Evolutionary conservation across 1,284 basidiomycete species (phyloP), one percentile per base, ranked within the genome.

Genomic region (Ceratobasidium papillatum): DNA sequence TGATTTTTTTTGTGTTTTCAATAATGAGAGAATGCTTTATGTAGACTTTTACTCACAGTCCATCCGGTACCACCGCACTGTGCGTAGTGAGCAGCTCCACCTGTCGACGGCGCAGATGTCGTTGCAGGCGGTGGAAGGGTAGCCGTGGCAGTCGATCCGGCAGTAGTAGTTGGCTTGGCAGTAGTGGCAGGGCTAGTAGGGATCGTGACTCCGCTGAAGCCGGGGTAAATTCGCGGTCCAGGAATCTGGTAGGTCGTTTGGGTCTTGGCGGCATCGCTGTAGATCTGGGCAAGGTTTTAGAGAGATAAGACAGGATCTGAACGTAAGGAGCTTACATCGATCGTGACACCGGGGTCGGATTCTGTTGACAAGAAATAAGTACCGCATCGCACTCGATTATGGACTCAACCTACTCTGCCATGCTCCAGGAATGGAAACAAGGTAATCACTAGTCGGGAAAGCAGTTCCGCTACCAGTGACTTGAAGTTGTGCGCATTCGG

Each of bases 371-470:
- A 30, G 17, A 19, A 5, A n/a, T 51, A 9, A 52, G 32, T 38
- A 11, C 32, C 8, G 1, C 9, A 51, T 14, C n/a, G 1, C 11
- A 17, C n/a, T 0, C 2, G 4, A 32, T 14, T 25, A 36, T 12
- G 1, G 2, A 22, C 3, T 9, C 0, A 5, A 9, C 47, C 11
- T 25, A 65, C 63, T 65, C 22, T 54, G 36, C 74, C 77, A 84
- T 17, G 81, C 83, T 43, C 84, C 83, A 12, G 83, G 84, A 79
- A 84, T 81, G 69, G 80, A 81, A 75, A 83, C 82, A 30, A 82
- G 78, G 76, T 81, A 81, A 19, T 75, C 76, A 17, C 66, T 36
- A 3, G 76, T 72, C n/a, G 63, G 78, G 73, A 72, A 59, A 38
- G 68, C 65, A 43, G 68, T 75, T 58, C 75, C 76, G 41, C 75